Percentiles rank a stretch among this genome's conserved stretches.
Evolutionary conservation across 257 asterid species (phyloP).

Genomic region (Pogostemon cablin): DNA sequence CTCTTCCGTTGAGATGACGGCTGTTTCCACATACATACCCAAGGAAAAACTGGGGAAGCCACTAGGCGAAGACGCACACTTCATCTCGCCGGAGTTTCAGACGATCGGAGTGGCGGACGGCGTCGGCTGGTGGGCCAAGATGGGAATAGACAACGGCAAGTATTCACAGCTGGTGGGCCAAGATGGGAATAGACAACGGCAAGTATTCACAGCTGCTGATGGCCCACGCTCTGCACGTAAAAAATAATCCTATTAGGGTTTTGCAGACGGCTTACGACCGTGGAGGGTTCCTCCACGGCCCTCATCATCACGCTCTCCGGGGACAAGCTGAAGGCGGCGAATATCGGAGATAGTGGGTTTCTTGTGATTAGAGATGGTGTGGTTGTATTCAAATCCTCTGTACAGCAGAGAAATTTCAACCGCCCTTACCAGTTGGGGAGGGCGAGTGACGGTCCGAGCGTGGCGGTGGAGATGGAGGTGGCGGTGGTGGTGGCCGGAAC

Average conservation of each 20-base stretch:
- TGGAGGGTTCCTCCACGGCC: constrained; percentile 31
- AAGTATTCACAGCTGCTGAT: background rate
- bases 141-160: background rate
- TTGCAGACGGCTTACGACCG: background rate
- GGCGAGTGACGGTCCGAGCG: background rate
- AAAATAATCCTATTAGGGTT: background rate
- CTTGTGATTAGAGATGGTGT: background rate
- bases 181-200: too few species aligned
- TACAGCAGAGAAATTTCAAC: constrained; percentile 24
- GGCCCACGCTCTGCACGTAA: background rate
- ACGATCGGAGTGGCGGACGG: constrained; percentile 1
- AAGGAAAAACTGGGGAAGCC: background rate
- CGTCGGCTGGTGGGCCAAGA: background rate
- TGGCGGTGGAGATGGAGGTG: constrained; percentile 34
- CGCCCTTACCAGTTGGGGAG: background rate
- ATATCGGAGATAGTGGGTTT: constrained; percentile 31
- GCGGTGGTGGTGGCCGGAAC: constrained; percentile 43
- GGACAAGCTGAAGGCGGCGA: constrained; percentile 15
- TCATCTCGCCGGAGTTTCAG: background rate
- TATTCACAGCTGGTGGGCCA: too few species aligned
- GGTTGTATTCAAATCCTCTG: background rate
- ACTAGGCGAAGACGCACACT: background rate
- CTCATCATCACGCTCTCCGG: constrained; percentile 20
- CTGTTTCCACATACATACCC: background rate
- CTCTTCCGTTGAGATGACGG: background rate